Percentiles rank a stretch among this genome's conserved stretches.
Conservation (phyloP, 495 filamentous ascomycete genomes). For the Xylaria castorea region DNA sequence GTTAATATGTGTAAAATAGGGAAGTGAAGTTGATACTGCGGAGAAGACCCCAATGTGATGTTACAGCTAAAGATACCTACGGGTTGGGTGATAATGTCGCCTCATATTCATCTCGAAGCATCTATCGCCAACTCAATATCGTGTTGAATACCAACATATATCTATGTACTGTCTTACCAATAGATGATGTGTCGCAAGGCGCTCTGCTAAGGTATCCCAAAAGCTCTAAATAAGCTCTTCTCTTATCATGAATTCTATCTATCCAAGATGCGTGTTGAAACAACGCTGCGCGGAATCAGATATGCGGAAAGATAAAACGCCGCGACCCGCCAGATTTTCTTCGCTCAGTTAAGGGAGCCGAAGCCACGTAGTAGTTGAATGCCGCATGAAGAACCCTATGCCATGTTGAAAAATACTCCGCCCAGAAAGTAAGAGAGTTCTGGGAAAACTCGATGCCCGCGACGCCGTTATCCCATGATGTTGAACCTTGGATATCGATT, state of each 20-base stretch:
- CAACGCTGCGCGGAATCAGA: slow-evolving; percentile 14
- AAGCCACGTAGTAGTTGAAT: slow-evolving; percentile 39
- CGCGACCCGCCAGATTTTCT: not conserved
- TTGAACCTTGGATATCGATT: slow-evolving; percentile 39
- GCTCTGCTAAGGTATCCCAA: not conserved
- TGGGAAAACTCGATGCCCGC: slow-evolving; percentile 37
- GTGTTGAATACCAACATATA: not conserved
- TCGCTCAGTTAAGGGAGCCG: slow-evolving; percentile 35
- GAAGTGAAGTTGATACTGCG: too few species aligned
- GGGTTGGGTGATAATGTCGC: not conserved
- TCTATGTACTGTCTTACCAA: not conserved
- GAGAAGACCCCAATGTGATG: not conserved
- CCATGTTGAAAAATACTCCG: slow-evolving; percentile 33
- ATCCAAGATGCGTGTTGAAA: slow-evolving; percentile 25
- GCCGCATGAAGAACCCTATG: slow-evolving; percentile 1
- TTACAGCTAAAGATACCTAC: not conserved
- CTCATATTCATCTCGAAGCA: not conserved
- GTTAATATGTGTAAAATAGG: too few species aligned
- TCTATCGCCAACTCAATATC: not conserved
- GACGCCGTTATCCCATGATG: slow-evolving; percentile 40
- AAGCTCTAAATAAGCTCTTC: slow-evolving; percentile 1
- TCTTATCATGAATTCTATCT: slow-evolving; percentile 1
- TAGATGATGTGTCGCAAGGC: slow-evolving; percentile 3
- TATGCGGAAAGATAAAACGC: not conserved
- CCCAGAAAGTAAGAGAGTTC: slow-evolving; percentile 30